Evolutionary conservation across 129 eudicot genomes (phyloP), one percentile per base, ranked within the genome.

Genomic region (Lactuca sativa): DNA sequence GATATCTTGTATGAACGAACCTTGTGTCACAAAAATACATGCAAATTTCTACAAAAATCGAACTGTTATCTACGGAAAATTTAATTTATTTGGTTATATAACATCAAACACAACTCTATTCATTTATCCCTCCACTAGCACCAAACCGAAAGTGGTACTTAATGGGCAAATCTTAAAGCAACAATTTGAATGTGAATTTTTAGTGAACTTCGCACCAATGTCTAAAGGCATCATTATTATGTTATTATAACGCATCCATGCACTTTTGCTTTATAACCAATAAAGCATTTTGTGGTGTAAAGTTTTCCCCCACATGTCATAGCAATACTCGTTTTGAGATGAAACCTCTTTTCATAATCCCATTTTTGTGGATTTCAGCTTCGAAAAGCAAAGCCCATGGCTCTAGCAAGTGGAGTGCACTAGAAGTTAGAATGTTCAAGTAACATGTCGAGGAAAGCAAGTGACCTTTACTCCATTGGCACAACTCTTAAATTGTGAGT

Each of bases 261-360:
- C 58, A 65, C 78, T 66, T 74, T 74, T 55, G 67, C 78, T 65
- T 74, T 74, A 56, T 74, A 44, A 56, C 12, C 21, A 43, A 66
- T 54, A 65, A 66, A 66, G 66, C 67, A 15, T 9, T 65, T 36
- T 34, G 2, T 64, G 51, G 67, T 57, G 74, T 30, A 58, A 58
- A 70, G 58, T 34, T 74, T 32, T 25, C 64, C 59, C 55, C 49
- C 66, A 62, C 66, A 64, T 41, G 70, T 55, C 74, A 56, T 5
- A 15, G 14, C 11, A 37, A 48, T 71, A 49, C 74, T 68, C 38
- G 62, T 36, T 68, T 54, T 13, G 37, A 34, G 49, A 53, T 9
- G 4, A 57, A 43, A 8, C 3, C 2, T 10, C 4, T 12, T 31
- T 34, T 34, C 14, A 59, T 59, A 36, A 36, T 36, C 38, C 38